Percentiles rank a stretch among this genome's conserved stretches.
phyloP scores from a whole-genome alignment of 202 grass and related monocot genomes.

The Elaeis oleifera region DNA sequence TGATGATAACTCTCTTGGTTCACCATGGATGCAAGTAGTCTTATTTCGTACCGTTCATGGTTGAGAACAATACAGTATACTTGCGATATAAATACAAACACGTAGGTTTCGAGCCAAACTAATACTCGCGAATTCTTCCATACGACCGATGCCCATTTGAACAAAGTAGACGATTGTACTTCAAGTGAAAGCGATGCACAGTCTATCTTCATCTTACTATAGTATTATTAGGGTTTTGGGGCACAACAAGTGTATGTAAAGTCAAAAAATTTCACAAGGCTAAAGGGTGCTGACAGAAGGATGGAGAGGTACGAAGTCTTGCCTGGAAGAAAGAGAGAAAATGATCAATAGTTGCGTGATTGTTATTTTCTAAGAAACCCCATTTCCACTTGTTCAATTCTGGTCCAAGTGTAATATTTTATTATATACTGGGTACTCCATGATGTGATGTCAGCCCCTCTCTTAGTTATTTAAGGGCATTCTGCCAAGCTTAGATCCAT shows the following conservation, averaged over 20 bases:
- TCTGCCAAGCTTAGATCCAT: slow-evolving; percentile 26
- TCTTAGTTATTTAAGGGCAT: slow-evolving; percentile 49
- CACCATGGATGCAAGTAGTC: too few relatives aligned
- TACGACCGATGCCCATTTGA: too few relatives aligned
- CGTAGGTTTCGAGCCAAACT: too few relatives aligned
- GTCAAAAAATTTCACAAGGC: slow-evolving; percentile 22
- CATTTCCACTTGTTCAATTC: neutral
- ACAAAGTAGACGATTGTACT: too few relatives aligned
- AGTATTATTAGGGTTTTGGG: slow-evolving; percentile 3
- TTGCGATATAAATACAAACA: too few relatives aligned
- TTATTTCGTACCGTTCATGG: too few relatives aligned
- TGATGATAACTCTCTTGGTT: too few relatives aligned
- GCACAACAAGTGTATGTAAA: slow-evolving; percentile 28
- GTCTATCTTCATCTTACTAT: too few relatives aligned
- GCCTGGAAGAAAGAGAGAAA: slow-evolving; percentile 16
- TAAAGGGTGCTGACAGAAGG: slow-evolving; percentile 13
- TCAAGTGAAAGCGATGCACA: too few relatives aligned
- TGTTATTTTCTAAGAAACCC: slow-evolving; percentile 1
- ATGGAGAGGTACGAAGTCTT: slow-evolving; percentile 25
- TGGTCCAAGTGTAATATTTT: neutral
- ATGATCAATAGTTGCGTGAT: slow-evolving; percentile 16
- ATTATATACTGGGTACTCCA: slow-evolving; percentile 10
- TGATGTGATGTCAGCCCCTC: slow-evolving; percentile 46
- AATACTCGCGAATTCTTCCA: too few relatives aligned
- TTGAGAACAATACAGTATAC: too few relatives aligned